Evolutionary conservation across 2,329 filamentous ascomycete genomes (phyloP), one percentile per base, ranked within the genome.

Genomic region (Teratosphaeria viscida): DNA sequence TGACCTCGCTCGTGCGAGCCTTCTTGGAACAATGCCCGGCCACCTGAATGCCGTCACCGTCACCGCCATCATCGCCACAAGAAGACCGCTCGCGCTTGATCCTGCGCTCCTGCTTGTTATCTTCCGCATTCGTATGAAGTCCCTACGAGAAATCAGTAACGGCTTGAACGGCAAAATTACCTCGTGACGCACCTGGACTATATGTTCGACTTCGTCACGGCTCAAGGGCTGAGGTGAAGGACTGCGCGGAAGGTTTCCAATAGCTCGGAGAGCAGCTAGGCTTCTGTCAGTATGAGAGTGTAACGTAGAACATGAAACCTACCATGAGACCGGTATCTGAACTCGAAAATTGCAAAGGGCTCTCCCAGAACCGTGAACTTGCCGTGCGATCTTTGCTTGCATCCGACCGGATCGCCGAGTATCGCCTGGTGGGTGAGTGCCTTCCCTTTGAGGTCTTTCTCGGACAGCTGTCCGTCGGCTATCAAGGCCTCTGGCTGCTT

Each of bases 311-410:
- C 12, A 49, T 16, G n/a, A 4, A 11, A 39, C 60, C 34, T 49
- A 61, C 60, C 29, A 6, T 49, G 39, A 12, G 60, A 61, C 23
- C 60, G 57, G 27, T 61, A 61, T 47, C 54, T 59, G 60, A 61
- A 61, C 26, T 52, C 29, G 43, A 59, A 61, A 5, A n/a, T 56
- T 7, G 54, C 60, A 56, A 61, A 34, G 14, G 57, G 35, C 5
- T 7, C 27, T 8, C n/a, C 35, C 1, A 43, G 11, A 5, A n/a
- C 16, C 8, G 12, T 43, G 11, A 14, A 14, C 10, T 43, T 43
- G 5, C 11, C 16, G 37, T 5, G 14, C 11, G 37, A 14, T 43
- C 10, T 14, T 12, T 43, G 12, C 12, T 43, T 43, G 16, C 5
- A 43, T 43, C 12, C 1, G 10, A 43, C 37, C 37, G 37, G 11